A percentile compares a stretch with the other conserved stretches of the same genome.
These are phyloP conservation scores for Aspergillus indologenus DNA, from an alignment of 495 filamentous ascomycete genomes.

Conservation along the genomic window DNA sequence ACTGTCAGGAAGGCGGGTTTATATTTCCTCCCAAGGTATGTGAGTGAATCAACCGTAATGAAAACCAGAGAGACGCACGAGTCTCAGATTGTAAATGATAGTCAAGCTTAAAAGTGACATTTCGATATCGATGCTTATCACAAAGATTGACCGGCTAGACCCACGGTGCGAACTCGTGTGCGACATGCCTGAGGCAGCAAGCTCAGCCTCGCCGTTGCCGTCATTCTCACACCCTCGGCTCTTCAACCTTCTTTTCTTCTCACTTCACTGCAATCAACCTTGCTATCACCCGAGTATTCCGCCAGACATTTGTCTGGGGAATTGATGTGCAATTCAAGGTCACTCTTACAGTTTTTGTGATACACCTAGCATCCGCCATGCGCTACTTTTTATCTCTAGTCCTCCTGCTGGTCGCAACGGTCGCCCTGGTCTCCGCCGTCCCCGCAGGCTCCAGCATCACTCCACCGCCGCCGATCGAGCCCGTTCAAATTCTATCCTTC, in stretches of 20 bases:
- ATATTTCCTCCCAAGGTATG: too few relatives aligned
- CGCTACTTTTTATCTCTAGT: conserved; percentile 17
- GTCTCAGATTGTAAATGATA: too few relatives aligned
- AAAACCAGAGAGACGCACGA: too few relatives aligned
- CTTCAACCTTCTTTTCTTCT: neutral
- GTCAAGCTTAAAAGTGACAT: too few relatives aligned
- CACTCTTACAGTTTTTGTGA: neutral
- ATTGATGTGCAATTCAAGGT: neutral
- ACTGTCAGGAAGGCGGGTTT: too few relatives aligned
- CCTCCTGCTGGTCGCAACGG: conserved; percentile 29
- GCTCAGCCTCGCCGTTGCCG: neutral
- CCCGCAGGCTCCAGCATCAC: conserved; percentile 46
- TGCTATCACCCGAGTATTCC: conserved; percentile 9
- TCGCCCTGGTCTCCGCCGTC: conserved; percentile 31
- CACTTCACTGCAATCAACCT: neutral
- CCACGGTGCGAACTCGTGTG: neutral
- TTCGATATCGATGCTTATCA: too few relatives aligned
- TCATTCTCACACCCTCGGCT: neutral
- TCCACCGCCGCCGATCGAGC: conserved; percentile 36
- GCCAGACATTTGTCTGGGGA: neutral
- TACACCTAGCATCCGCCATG: conserved; percentile 9
- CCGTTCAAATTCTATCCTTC: conserved; percentile 28
- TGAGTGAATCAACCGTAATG: too few relatives aligned
- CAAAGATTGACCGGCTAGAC: too few relatives aligned
- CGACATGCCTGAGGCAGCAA: neutral